Evolutionary conservation across 176 grass and related monocot genomes (phyloP).

Genomic region (Aegilops umbellulata): DNA sequence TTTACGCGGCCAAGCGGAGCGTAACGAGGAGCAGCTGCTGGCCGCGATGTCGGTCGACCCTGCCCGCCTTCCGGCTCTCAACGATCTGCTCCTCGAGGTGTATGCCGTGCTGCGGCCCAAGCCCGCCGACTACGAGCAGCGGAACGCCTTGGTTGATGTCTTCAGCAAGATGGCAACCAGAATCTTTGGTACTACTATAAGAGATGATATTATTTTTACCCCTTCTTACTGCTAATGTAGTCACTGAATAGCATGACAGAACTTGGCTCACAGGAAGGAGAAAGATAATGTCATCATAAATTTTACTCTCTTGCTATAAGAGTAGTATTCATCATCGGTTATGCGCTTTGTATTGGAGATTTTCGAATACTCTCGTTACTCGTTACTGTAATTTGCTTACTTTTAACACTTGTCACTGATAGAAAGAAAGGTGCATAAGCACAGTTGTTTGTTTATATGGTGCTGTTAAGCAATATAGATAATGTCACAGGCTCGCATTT

Average conservation of each 20-base stretch:
- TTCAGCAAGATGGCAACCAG: slow-evolving; percentile 47
- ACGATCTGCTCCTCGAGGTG: slow-evolving; percentile 54
- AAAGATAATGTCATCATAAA: background rate
- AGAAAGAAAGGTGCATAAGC: background rate
- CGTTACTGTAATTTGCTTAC: too few relatives aligned
- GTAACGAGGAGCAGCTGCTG: slow-evolving; percentile 44
- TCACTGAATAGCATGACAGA: background rate
- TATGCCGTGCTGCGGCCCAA: slow-evolving; percentile 55
- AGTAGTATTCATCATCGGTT: background rate
- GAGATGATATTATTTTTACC: background rate
- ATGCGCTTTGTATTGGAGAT: background rate
- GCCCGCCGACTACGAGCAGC: slow-evolving; percentile 59
- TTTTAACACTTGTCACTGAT: too few relatives aligned
- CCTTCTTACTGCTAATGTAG: background rate
- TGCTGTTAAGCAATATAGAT: background rate
- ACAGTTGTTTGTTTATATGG: background rate
- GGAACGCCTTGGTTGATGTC: slow-evolving; percentile 47
- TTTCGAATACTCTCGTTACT: too few relatives aligned
- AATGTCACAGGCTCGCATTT: background rate
- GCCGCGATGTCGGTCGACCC: slow-evolving; percentile 35
- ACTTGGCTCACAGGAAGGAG: background rate
- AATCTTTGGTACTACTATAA: slow-evolving; percentile 51
- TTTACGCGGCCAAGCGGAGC: slow-evolving; percentile 31
- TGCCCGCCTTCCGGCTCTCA: slow-evolving; percentile 33
- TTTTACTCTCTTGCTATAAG: background rate